Conservation (phyloP, 176 grass and related monocot genomes). For the Aegilops sharonensis region DNA sequence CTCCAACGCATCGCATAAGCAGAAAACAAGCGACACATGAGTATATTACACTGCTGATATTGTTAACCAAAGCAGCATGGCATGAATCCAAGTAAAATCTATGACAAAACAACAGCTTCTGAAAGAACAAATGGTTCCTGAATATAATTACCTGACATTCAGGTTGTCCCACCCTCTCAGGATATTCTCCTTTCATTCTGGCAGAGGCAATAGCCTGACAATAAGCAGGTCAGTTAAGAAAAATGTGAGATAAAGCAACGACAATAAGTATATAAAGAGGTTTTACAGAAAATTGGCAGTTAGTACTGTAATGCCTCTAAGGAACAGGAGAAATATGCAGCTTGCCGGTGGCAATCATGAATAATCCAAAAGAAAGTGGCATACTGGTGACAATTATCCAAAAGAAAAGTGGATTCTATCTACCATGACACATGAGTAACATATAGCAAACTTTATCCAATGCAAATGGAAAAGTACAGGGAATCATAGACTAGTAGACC, state of each 20-base stretch:
- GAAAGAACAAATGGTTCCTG: slow-evolving; percentile 19
- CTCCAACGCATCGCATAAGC: not conserved
- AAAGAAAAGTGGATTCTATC: not conserved
- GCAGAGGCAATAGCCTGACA: slow-evolving; percentile 98
- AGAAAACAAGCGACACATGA: not conserved
- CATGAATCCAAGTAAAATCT: not conserved
- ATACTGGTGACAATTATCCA: not conserved
- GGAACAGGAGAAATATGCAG: not conserved
- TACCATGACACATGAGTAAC: slow-evolving; percentile 1
- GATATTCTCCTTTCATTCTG: slow-evolving; percentile 97
- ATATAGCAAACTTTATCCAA: not conserved
- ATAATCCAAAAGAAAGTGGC: not conserved
- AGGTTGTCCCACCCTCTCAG: slow-evolving; percentile 91
- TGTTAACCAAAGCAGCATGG: not conserved
- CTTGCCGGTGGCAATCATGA: not conserved
- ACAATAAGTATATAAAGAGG: not conserved
- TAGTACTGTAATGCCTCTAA: slow-evolving; percentile 17
- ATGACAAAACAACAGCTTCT: slow-evolving; percentile 7
- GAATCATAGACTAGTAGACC: not conserved
- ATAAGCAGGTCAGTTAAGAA: slow-evolving; percentile 44
- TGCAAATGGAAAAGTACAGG: not conserved
- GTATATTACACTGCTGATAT: slow-evolving; percentile 2
- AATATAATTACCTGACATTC: slow-evolving; percentile 82
- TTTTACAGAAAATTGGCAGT: slow-evolving; percentile 13
- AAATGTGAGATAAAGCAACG: slow-evolving; percentile 32